Percentiles rank a stretch among this genome's conserved stretches.
These are phyloP conservation scores for Exserohilum turcica DNA, from an alignment of 2,329 filamentous ascomycete genomes.

Conservation along the genomic window DNA sequence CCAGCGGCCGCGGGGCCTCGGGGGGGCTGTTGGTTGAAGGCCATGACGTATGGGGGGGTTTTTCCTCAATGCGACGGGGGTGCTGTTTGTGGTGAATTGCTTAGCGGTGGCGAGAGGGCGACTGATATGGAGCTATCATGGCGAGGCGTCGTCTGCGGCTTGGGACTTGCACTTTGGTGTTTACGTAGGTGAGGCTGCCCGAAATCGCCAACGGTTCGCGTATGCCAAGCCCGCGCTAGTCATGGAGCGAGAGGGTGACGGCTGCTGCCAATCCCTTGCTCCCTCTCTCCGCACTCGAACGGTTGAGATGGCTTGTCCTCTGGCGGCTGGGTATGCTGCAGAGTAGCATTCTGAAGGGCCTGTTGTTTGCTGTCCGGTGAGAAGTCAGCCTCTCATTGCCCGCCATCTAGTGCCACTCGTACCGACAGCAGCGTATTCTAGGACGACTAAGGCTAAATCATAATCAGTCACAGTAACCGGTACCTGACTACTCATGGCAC, in stretches of 20 bases:
- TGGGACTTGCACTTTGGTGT: slow-evolving; percentile 22
- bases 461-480: no score
- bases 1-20: slow-evolving; percentile 38
- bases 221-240: slow-evolving; percentile 22
- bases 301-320: not conserved
- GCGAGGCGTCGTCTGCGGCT: slow-evolving; percentile 28
- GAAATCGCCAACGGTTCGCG: slow-evolving; percentile 21
- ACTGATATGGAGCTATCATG: slow-evolving; percentile 34
- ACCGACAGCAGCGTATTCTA: no score
- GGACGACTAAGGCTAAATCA: no score
- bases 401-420: not conserved
- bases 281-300: not conserved
- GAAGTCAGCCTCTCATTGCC: not conserved
- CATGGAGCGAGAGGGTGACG: not conserved
- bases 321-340: not conserved
- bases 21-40: slow-evolving; percentile 36
- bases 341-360: not conserved
- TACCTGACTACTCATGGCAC: not conserved
- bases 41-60: slow-evolving; percentile 21
- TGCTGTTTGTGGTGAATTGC: slow-evolving; percentile 1
- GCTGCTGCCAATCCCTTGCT: not conserved
- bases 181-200: slow-evolving; percentile 18
- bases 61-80: slow-evolving; percentile 6
- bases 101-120: slow-evolving; percentile 31
- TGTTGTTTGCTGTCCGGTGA: not conserved